Base-by-base conservation (phyloP, 768 basidiomycete species). In the Hydnomerulius pinastri region DNA sequence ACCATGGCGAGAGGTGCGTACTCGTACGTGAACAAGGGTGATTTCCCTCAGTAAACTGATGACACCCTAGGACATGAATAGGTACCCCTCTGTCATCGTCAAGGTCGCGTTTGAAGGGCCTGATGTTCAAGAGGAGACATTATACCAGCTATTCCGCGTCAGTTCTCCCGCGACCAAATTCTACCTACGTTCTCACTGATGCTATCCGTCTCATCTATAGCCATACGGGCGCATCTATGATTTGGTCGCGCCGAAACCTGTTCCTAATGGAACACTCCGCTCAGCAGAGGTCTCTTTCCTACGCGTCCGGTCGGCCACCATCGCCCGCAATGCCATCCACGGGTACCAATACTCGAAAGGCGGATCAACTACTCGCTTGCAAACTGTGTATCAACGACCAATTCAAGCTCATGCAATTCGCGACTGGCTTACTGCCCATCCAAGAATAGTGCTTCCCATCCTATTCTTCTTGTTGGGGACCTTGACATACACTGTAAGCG, bases 101-200 rank as follows among this genome's bases (percentile, higher is more conserved):
- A 81, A 81, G 51, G 80, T 96, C n/a, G 71, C 81, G 6, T 98
- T 96, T 57, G 90, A 96, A 27, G 96, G 96, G 0, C 87, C 92
- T 1, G 94, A 97, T 62, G 71, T 94, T 2, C 77, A 80, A 24
- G 91, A 95, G 60, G 90, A 95, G 67, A 64, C 75, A 1, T 71
- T 96, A 0, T 98, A 92, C 62, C 73, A 85, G 23, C 68, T 92
- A 20, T 81, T 93, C 51, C 78, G 93, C 42, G 92, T 90, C 69
- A 56, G 83, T 68, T 13, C 42, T 46, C 36, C 25, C 18, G 10
- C 39, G 29, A n/a, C 30, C 33, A 44, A 9, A 33, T 24, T n/a
- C n/a, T n/a, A n/a, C n/a, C n/a, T n/a, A n/a, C n/a, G n/a, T n/a
- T n/a, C 40, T 29, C 38, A 46, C 30, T 29, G 28, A 17, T 15